phyloP scores from a whole-genome alignment of 345 rosid genomes.

The Brassica napus region Da-Ae NC_063442.1:34756001-34756500 shows the following conservation, averaged over 20 bases:
- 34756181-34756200: constrained; percentile 88
- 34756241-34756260: constrained; percentile 68
- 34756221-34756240: constrained; percentile 83
- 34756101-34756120: constrained; percentile 72
- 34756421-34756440: neutral
- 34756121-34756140: constrained; percentile 78
- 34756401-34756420: neutral
- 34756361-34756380: neutral
- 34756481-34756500: neutral
- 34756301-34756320: constrained; percentile 32
- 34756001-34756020: neutral
- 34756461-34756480: neutral
- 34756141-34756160: constrained; percentile 77
- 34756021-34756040: constrained; percentile 42
- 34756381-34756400: neutral
- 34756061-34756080: constrained; percentile 93
- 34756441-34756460: neutral
- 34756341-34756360: neutral
- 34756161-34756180: constrained; percentile 60
- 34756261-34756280: constrained; percentile 85
- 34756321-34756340: neutral
- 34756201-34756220: constrained; percentile 88
- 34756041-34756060: constrained; percentile 79
- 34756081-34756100: constrained; percentile 83
- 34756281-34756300: constrained; percentile 78